These are phyloP conservation scores for Nitzschia inconspicua DNA, from an alignment of 108 stramenopile genomes.

Conservation along the genomic window DNA sequence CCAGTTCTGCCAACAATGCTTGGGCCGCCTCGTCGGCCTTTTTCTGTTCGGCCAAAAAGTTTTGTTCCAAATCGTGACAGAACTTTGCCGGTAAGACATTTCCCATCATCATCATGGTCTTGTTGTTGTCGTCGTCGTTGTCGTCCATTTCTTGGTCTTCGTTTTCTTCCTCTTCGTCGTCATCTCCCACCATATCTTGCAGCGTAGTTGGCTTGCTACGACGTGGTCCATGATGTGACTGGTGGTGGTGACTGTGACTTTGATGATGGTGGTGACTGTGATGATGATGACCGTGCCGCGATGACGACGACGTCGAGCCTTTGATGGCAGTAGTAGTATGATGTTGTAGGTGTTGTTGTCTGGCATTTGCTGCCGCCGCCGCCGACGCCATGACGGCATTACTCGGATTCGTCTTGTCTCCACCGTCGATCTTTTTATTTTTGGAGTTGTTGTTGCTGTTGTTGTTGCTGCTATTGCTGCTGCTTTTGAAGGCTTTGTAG, in stretches of 20 bases:
- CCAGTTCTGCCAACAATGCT: slow-evolving; percentile 83
- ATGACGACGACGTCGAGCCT: too few relatives aligned
- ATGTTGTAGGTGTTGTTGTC: neutral
- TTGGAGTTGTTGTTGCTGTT: neutral
- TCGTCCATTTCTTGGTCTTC: slow-evolving; percentile 1
- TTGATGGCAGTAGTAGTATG: too few relatives aligned
- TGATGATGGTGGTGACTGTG: neutral
- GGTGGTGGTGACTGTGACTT: neutral
- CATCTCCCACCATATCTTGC: slow-evolving; percentile 12
- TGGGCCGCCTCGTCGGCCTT: slow-evolving; percentile 89
- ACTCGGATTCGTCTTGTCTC: slow-evolving; percentile 56
- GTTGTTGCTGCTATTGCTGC: slow-evolving; percentile 28
- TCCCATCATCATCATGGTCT: slow-evolving; percentile 7
- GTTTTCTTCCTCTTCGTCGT: slow-evolving; percentile 5
- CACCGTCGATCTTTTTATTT: slow-evolving; percentile 31
- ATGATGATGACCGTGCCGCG: too few relatives aligned
- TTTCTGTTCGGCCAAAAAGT: slow-evolving; percentile 46
- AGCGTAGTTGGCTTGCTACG: slow-evolving; percentile 10
- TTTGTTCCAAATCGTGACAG: slow-evolving; percentile 10
- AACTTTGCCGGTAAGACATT: slow-evolving; percentile 10
- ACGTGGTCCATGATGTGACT: neutral
- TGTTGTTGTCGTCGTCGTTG: neutral
- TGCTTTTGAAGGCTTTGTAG: slow-evolving; percentile 90
- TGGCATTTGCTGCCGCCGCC: neutral
- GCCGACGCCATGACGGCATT: neutral